These are phyloP conservation scores for Gelatoporia subvermispora DNA, from an alignment of 768 basidiomycete species.

Conservation along the genomic window DNA sequence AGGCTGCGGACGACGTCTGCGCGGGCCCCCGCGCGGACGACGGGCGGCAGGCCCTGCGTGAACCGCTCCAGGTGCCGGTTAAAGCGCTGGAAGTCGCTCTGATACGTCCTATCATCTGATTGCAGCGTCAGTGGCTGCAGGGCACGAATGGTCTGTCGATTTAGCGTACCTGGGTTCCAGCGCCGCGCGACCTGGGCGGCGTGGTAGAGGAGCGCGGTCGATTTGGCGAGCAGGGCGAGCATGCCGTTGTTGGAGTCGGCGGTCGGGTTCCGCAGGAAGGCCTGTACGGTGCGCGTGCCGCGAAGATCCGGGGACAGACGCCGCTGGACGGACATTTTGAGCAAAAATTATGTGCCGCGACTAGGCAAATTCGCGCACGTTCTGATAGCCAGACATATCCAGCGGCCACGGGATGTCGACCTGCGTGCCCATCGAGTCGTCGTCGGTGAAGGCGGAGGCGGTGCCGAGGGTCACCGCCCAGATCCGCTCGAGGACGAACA, in stretches of 20 bases:
- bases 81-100: too few species aligned
- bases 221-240: conserved; percentile 45
- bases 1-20: conserved; percentile 14
- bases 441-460: conserved; percentile 48
- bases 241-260: conserved; percentile 29
- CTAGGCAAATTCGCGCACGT: conserved; percentile 14
- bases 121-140: too few species aligned
- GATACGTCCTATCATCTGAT: too few species aligned
- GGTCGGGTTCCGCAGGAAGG: conserved; percentile 38
- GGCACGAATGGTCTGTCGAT: too few species aligned
- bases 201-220: conserved; percentile 53
- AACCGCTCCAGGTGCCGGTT: conserved; percentile 22
- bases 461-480: conserved; percentile 50
- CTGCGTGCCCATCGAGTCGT: conserved; percentile 37
- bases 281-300: conserved; percentile 43
- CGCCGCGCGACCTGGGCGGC: conserved; percentile 47
- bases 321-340: conserved; percentile 28
- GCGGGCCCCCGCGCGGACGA: conserved; percentile 11
- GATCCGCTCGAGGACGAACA: conserved; percentile 53
- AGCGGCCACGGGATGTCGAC: conserved; percentile 38
- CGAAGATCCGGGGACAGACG: conserved; percentile 39
- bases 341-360: conserved; percentile 28
- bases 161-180: conserved; percentile 18
- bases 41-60: conserved; percentile 15
- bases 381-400: conserved; percentile 28